These are phyloP conservation scores for Lomentospora prolificans DNA, from an alignment of 2,329 filamentous ascomycete genomes.

Conservation along the genomic window DNA sequence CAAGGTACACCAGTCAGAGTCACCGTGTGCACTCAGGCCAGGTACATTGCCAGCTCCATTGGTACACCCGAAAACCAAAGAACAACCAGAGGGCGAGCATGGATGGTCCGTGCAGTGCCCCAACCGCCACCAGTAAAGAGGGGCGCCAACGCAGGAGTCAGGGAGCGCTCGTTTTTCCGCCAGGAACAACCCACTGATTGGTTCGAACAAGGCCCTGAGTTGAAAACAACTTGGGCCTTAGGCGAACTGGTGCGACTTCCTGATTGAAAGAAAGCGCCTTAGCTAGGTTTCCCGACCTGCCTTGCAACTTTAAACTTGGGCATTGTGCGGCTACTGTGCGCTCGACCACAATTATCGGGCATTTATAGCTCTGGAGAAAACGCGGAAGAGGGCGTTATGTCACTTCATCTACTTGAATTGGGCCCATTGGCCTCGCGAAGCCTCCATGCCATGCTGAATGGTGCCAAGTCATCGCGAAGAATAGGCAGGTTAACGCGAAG, in stretches of 20 bases:
- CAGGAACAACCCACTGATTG: neutral
- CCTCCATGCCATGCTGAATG: neutral
- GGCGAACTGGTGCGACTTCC: neutral
- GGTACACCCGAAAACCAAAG: too few species aligned
- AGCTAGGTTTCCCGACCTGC: neutral
- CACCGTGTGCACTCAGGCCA: neutral
- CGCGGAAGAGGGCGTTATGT: neutral
- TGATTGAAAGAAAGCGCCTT: neutral
- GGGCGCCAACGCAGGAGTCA: constrained; percentile 1
- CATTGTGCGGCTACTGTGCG: too few species aligned
- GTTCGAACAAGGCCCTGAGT: neutral
- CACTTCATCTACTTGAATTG: neutral
- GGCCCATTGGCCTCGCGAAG: neutral
- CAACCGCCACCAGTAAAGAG: neutral
- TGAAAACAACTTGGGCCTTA: neutral
- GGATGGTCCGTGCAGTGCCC: neutral
- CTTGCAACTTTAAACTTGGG: neutral
- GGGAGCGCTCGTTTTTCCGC: neutral
- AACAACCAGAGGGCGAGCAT: too few species aligned
- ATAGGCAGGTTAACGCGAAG: neutral
- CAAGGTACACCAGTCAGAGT: neutral
- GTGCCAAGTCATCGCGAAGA: neutral
- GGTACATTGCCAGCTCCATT: neutral
- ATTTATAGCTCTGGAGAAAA: neutral
- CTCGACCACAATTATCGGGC: neutral